Base-by-base conservation (phyloP, 768 basidiomycete species). In the Lentinula aciculospora region DNA sequence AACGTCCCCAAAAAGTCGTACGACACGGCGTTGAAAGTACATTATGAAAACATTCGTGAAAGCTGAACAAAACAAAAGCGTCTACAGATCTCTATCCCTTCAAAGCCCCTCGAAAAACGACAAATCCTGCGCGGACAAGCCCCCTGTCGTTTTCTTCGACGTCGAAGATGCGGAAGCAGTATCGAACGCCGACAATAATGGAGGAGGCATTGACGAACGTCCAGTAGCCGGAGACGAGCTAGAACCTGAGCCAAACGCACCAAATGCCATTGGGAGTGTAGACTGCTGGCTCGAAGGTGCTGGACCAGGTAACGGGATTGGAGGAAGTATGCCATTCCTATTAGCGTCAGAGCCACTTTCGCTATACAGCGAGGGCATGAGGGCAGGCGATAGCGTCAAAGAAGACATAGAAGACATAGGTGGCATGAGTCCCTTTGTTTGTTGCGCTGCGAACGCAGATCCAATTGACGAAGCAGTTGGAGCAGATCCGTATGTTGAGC, bases 41-140 rank as follows among this genome's bases (percentile, higher is more conserved):
- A 21, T 23, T 21, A 13, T 12, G 7, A 46, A 4, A 23, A 13
- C 8, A 21, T 12, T 21, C 21, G 25, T 27, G n/a, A 46, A 21
- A 46, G 45, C n/a, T 23, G 25, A 27, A 13, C 21, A 13, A 46
- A 46, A 46, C 45, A 46, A 25, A 46, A 46, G 45, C 13, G 21
- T 34, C 9, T 34, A 46, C 21, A 46, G 13, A 12, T 29, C 15
- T 48, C 13, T 4, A 17, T 19, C n/a, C 28, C 13, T n/a, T 53
- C 34, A 89, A 31, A 88, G 65, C 34, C 89, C 87, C 71, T 94
- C 92, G 67, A 94, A 94, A 69, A 94, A 94, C 17, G 86, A 90
- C 53, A 93, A 68, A 77, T 93, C 92, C 70, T 91, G 88, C 2
- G 89, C 91, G 3, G 86, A 88, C 50, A 93, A 68, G 3, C 86